Percentiles rank a stretch among this genome's conserved stretches.
Conservation (phyloP, 495 filamentous ascomycete genomes). For the Neurospora sp. region DNA sequence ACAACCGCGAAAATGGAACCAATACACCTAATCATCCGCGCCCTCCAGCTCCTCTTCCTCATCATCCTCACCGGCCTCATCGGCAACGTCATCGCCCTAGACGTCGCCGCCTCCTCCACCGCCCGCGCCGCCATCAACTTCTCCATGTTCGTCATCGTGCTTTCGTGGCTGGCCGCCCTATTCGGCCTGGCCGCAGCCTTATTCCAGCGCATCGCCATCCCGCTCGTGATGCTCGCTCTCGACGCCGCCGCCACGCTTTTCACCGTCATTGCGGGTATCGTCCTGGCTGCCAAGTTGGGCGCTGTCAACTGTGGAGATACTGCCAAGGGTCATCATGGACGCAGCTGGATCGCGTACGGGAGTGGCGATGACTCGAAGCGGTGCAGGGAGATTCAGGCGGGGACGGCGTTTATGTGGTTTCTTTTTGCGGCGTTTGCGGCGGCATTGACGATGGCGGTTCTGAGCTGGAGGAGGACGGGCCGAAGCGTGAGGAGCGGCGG, state of each 20-base stretch:
- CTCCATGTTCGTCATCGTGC: constrained; percentile 38
- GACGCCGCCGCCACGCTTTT: constrained; percentile 33
- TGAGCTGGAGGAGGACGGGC: constrained; percentile 31
- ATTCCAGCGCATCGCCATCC: constrained; percentile 23
- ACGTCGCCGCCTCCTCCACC: constrained; percentile 23
- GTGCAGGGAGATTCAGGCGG: constrained; percentile 41
- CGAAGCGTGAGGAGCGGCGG: constrained; percentile 26
- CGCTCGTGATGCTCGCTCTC: constrained; percentile 24
- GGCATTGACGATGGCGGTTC: constrained; percentile 23
- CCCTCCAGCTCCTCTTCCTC: constrained; percentile 31
- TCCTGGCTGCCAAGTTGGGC: constrained; percentile 37
- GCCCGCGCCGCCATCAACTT: constrained; percentile 38
- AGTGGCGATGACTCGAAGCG: constrained; percentile 32
- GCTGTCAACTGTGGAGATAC: constrained; percentile 31
- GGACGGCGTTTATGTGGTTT: constrained; percentile 40
- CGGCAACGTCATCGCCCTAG: constrained; percentile 39
- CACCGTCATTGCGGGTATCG: constrained; percentile 34
- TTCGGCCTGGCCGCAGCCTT: constrained; percentile 26
- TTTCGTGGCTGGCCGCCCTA: constrained; percentile 32
- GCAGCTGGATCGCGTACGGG: constrained; percentile 37
- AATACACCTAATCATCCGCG: constrained; percentile 28
- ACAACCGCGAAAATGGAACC: constrained; percentile 24
- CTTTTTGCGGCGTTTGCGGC: constrained; percentile 29
- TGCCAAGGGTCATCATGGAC: not conserved
- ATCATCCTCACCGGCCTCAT: constrained; percentile 37